Evolutionary conservation across 495 filamentous ascomycete species (phyloP).

Genomic region (Parmelia sp.): DNA sequence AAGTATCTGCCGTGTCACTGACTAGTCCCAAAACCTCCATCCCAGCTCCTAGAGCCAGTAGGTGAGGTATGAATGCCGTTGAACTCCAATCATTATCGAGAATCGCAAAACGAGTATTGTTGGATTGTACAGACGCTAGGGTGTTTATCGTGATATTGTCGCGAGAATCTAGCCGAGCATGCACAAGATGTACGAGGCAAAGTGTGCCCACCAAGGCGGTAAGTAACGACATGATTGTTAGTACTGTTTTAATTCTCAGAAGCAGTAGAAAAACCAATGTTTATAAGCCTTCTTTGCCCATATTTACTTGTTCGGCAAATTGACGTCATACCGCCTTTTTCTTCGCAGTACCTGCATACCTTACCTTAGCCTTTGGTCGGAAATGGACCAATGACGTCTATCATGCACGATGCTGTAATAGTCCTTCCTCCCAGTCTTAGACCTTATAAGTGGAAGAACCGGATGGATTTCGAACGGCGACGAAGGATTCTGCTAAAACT

Average conservation of each 20-base stretch:
- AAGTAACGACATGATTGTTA: background rate
- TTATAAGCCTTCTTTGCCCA: background rate
- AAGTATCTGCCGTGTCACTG: conserved; percentile 33
- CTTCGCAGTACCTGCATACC: no score
- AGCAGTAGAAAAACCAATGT: no score
- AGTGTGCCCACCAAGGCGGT: background rate
- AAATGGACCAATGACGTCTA: no score
- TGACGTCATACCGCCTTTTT: no score
- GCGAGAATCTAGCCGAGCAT: background rate
- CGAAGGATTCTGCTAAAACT: no score
- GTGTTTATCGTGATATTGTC: conserved; percentile 7
- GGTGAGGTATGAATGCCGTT: conserved; percentile 31
- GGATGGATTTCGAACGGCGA: no score
- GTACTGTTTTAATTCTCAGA: background rate
- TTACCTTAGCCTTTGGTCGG: no score
- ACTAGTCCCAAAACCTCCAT: conserved; percentile 31
- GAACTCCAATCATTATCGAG: conserved; percentile 37
- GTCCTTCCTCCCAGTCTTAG: no score
- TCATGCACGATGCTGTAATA: no score
- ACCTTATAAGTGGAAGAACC: no score
- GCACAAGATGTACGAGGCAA: background rate
- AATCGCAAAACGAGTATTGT: conserved; percentile 23
- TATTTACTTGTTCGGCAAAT: no score
- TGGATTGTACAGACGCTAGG: conserved; percentile 8
- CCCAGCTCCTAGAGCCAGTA: conserved; percentile 30